Evolutionary conservation across 768 basidiomycete species (phyloP).

Genomic region (Rhizopogon vinicolor): DNA sequence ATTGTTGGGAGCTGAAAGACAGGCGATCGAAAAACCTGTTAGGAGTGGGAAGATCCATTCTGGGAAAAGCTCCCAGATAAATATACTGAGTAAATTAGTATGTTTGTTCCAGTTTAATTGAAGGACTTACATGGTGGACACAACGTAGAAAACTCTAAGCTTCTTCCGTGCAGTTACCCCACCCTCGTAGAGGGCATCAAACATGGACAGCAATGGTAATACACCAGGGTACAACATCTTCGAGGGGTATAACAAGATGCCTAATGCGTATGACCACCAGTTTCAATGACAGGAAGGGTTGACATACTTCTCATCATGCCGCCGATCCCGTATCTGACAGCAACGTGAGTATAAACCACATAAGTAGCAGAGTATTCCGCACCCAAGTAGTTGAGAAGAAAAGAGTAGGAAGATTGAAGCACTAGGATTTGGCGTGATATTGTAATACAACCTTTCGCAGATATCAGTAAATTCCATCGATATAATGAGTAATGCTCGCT

Average conservation of each 20-base stretch:
- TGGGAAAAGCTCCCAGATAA: constrained; percentile 40
- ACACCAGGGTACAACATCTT: constrained; percentile 39
- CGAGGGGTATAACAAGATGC: constrained; percentile 36
- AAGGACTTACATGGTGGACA: constrained; percentile 16
- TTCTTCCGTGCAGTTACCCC: constrained; percentile 37
- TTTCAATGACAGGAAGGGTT: neutral
- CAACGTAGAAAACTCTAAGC: constrained; percentile 46
- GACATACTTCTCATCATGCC: constrained; percentile 44
- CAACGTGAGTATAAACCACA: too few relatives aligned
- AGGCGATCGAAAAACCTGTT: constrained; percentile 54
- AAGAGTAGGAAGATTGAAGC: constrained; percentile 40
- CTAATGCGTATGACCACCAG: constrained; percentile 1
- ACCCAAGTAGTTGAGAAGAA: constrained; percentile 33
- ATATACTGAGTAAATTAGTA: constrained; percentile 33
- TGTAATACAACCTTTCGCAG: constrained; percentile 34
- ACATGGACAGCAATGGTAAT: constrained; percentile 18
- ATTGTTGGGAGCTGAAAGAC: constrained; percentile 45
- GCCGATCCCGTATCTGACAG: constrained; percentile 41
- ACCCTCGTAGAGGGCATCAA: constrained; percentile 32
- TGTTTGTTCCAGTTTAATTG: neutral
- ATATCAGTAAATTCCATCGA: neutral
- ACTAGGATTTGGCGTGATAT: constrained; percentile 42
- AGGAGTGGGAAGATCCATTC: constrained; percentile 34
- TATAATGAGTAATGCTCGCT: neutral
- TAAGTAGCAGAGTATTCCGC: too few relatives aligned